Evolutionary conservation across 23 red algal genomes (phyloP).

Genomic region (Chondrus crispus): DNA sequence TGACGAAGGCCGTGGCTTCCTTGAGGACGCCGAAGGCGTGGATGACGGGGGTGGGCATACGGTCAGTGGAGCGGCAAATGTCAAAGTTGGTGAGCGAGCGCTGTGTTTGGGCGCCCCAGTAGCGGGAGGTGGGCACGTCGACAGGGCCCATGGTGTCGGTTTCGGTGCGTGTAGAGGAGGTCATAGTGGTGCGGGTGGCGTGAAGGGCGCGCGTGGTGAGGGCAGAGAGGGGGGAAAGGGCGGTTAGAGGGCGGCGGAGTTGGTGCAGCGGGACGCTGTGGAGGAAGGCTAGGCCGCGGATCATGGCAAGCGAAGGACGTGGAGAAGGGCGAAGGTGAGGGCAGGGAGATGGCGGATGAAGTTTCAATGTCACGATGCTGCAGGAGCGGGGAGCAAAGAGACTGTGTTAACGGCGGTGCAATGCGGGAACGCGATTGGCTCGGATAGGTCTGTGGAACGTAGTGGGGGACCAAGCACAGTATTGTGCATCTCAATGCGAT

Average conservation of each 20-base stretch:
- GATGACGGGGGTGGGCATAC: constrained; percentile 90
- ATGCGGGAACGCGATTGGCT: too few species aligned
- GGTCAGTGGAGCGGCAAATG: constrained; percentile 78
- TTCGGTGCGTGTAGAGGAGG: constrained; percentile 51
- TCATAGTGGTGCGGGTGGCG: not conserved
- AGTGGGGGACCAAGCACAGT: too few species aligned
- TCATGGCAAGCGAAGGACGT: too few species aligned
- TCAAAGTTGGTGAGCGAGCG: constrained; percentile 94
- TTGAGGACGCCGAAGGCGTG: constrained; percentile 91
- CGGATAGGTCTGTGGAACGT: too few species aligned
- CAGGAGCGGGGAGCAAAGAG: too few species aligned
- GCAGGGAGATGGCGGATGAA: too few species aligned
- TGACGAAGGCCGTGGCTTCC: constrained; percentile 80
- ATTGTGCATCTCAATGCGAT: too few species aligned
- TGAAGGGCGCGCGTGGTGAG: not conserved
- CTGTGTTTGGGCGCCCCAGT: constrained; percentile 96
- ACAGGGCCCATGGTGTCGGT: constrained; percentile 87
- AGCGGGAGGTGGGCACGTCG: constrained; percentile 73
- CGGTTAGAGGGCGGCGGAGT: not conserved
- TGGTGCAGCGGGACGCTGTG: not conserved
- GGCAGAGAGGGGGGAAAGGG: not conserved
- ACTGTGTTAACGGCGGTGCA: too few species aligned
- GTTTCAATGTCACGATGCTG: too few species aligned
- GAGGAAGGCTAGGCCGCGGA: not conserved
- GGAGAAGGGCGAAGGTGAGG: too few species aligned